phyloP scores from a whole-genome alignment of 176 grass and related monocot genomes.

The Carex littledalei region DNA sequence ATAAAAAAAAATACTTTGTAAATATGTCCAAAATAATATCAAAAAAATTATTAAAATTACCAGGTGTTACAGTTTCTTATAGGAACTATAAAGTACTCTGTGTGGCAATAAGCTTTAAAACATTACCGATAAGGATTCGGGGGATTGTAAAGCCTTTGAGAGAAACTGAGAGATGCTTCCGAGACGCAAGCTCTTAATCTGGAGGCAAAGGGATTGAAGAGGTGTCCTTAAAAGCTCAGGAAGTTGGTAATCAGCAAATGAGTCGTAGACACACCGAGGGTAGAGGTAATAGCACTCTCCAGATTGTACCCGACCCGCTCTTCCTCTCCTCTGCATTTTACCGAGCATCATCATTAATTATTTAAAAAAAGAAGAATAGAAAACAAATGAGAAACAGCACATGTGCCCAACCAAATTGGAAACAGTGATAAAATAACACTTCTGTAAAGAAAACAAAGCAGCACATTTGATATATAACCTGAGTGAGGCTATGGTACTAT shows the following conservation, averaged over 20 bases:
- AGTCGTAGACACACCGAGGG: slow-evolving; percentile 79
- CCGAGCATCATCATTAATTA: slow-evolving; percentile 12
- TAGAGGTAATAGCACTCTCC: slow-evolving; percentile 98
- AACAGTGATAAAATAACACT: neutral
- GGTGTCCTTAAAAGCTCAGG: slow-evolving; percentile 95
- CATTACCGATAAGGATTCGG: slow-evolving; percentile 68
- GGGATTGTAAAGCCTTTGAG: slow-evolving; percentile 95
- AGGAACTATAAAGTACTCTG: neutral
- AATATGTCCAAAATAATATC: too few relatives aligned
- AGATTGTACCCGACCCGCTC: slow-evolving; percentile 90
- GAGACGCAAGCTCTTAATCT: slow-evolving; percentile 95
- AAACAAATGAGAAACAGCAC: neutral
- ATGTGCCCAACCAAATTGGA: neutral
- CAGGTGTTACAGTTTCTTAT: neutral
- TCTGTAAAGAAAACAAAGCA: neutral
- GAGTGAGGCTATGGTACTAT: too few relatives aligned
- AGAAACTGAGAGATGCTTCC: slow-evolving; percentile 96
- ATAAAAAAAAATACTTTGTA: too few relatives aligned
- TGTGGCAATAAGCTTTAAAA: neutral
- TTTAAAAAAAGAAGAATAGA: slow-evolving; percentile 5
- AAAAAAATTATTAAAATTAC: too few relatives aligned
- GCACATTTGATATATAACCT: neutral
- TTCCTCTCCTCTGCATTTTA: slow-evolving; percentile 80
- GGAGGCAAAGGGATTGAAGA: slow-evolving; percentile 93
- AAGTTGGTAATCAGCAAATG: slow-evolving; percentile 92